Evolutionary conservation across 345 rosid genomes (phyloP), one percentile per base, ranked within the genome.

Genomic region (Cardamine resedifolia): DNA sequence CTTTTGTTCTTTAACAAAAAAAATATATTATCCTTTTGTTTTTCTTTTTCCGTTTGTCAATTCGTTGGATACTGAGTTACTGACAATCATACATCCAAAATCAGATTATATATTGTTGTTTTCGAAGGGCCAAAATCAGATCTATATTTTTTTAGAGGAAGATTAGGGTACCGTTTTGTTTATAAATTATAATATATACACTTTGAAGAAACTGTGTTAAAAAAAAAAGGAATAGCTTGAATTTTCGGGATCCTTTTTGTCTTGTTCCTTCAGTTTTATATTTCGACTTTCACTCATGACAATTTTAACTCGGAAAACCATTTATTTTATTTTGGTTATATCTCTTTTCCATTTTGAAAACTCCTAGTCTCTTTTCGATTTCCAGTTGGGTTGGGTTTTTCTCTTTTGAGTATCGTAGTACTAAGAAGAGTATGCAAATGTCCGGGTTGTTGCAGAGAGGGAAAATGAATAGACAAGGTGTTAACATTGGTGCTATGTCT

Each of bases 401-500:
- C 55, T 5, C n/a, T 50, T 50, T 50, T 50, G 57, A 26, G 34
- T 27, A 27, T 27, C 27, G 34, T 15, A 27, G 47, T 47, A 33
- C 11, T 68, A 41, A 18, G 20, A 41, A 18, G 20, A 33, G 0
- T 47, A 47, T 60, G 58, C 18, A 70, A 70, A 16, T 43, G 24
- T 15, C 11, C 7, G 14, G 23, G 34, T 61, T 64, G 70, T 43
- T 79, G 78, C 81, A 77, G 82, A 76, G 64, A 72, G 71, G 55
- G 15, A 63, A 74, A 44, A 86, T 86, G 94, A 83, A 72, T 21
- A 78, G 49, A 27, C 76, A 53, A 48, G 72, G 76, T 57, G 44
- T 14, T 56, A 78, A 79, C 63, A 11, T 71, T 23, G 84, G 79
- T 33, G 81, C 73, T 48, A 68, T 39, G 18, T 79, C 79, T 7